Evolutionary conservation across 169 alveolate species (phyloP).

Genomic region (Nephromyces sp.): DNA sequence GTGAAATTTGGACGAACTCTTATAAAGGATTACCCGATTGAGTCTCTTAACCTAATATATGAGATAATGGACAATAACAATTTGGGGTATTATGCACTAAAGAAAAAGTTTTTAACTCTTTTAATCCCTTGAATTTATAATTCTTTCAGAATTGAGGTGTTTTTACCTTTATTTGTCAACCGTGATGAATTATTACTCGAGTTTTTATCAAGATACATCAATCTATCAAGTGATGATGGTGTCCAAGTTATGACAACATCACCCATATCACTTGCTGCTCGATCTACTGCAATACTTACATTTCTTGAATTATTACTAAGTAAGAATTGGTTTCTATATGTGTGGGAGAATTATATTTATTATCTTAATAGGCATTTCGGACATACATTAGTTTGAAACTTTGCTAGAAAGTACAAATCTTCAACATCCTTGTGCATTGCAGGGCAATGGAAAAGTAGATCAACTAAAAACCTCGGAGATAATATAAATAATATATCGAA

Average conservation of each 20-base stretch:
- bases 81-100: background rate
- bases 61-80: background rate
- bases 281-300: background rate
- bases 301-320: background rate
- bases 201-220: background rate
- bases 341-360: no score
- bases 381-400: no score
- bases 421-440: no score
- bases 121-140: background rate
- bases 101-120: background rate
- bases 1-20: slow-evolving; percentile 2
- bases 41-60: background rate
- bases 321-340: no score
- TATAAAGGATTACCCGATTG: background rate
- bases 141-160: slow-evolving; percentile 3
- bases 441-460: no score
- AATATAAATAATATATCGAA: no score
- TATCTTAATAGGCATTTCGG: no score
- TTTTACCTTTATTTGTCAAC: slow-evolving; percentile 2
- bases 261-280: background rate
- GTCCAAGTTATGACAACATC: no score
- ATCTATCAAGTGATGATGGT: no score
- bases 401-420: no score
- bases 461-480: no score
- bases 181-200: background rate